Percentiles rank a stretch among this genome's conserved stretches.
Evolutionary conservation across 202 grass and related monocot species (phyloP).

Genomic region (Eragrostis tef): DNA sequence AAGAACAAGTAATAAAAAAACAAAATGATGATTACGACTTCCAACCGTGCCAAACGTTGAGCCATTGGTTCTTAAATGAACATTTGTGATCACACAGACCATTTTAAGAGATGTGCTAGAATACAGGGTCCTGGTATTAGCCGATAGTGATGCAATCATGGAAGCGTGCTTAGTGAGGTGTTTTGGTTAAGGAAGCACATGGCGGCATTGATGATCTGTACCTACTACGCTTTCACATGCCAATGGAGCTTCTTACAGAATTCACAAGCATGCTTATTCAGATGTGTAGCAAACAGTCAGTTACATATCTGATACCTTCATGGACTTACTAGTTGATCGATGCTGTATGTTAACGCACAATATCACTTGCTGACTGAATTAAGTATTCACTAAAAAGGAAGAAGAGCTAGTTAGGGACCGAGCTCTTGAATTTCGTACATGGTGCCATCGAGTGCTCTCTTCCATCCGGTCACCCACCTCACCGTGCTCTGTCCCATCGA

Average conservation of each 20-base stretch:
- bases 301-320: neutral
- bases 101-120: neutral
- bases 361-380: neutral
- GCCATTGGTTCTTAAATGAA: too few relatives aligned
- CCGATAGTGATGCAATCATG: constrained; percentile 16
- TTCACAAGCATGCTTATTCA: neutral
- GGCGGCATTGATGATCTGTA: neutral
- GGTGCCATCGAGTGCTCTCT: too few relatives aligned
- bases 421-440: too few relatives aligned
- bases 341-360: too few relatives aligned
- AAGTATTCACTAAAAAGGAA: too few relatives aligned
- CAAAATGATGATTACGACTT: too few relatives aligned
- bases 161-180: neutral
- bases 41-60: too few relatives aligned
- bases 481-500: too few relatives aligned
- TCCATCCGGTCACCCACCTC: neutral
- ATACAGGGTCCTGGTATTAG: neutral
- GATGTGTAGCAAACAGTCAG: neutral
- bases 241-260: neutral
- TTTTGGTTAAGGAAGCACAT: neutral
- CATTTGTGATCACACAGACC: neutral
- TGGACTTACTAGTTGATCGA: too few relatives aligned
- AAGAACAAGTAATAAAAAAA: too few relatives aligned
- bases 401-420: too few relatives aligned
- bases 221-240: neutral